These are phyloP conservation scores for Lizanozyma gosingica DNA, from an alignment of 1,139 yeast species.

Conservation along the genomic window DNA sequence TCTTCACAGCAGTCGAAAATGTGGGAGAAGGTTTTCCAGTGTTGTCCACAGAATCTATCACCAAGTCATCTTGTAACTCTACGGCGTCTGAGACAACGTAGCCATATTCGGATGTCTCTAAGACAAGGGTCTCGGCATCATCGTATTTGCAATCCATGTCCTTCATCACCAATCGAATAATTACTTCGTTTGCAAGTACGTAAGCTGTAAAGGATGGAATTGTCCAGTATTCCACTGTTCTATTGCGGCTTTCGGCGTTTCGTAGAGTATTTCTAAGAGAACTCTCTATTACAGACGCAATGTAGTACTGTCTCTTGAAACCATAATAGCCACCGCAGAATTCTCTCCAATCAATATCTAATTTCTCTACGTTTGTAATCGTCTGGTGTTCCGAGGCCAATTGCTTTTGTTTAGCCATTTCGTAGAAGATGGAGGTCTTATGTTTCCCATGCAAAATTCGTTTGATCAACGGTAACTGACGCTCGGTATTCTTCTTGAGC, in stretches of 20 bases:
- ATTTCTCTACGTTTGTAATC: conserved; percentile 40
- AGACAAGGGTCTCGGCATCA: conserved; percentile 19
- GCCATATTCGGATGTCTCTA: conserved; percentile 27
- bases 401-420: conserved; percentile 33
- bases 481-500: not conserved
- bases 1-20: not conserved
- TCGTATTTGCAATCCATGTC: conserved; percentile 16
- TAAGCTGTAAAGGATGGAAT: conserved; percentile 44
- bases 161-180: conserved; percentile 41
- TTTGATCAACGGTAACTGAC: not conserved
- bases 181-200: conserved; percentile 57
- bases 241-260: conserved; percentile 19
- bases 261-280: conserved; percentile 19
- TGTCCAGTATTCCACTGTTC: conserved; percentile 55
- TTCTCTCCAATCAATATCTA: conserved; percentile 34
- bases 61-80: conserved; percentile 22
- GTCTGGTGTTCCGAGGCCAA: conserved; percentile 30
- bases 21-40: not conserved
- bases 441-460: conserved; percentile 32
- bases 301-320: conserved; percentile 41
- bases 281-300: conserved; percentile 30
- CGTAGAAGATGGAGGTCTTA: conserved; percentile 39
- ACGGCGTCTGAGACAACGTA: conserved; percentile 21
- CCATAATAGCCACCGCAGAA: conserved; percentile 62
- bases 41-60: not conserved